Conservation (phyloP, 345 rosid species). For the Dimocarpus longan region DNA sequence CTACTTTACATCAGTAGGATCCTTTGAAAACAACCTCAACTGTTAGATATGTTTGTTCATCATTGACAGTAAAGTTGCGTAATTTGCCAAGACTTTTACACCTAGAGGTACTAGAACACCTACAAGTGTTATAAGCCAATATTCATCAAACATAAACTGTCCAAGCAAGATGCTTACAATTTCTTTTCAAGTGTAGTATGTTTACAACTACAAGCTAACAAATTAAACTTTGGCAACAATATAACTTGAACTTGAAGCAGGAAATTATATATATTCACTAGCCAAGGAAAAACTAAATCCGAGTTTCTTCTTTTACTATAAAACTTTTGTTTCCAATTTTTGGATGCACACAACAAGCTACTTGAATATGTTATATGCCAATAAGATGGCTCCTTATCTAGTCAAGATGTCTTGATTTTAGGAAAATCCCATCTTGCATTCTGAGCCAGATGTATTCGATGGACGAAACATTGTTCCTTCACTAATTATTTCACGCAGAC, state of each 20-base stretch:
- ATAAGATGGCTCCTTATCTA: neutral
- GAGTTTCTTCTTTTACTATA: neutral
- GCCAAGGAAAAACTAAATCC: neutral
- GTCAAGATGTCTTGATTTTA: neutral
- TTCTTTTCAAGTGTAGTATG: neutral
- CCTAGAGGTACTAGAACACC: neutral
- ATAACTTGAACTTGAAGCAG: conserved; percentile 9
- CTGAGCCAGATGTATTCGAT: too few relatives aligned
- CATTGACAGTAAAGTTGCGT: neutral
- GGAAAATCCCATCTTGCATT: too few relatives aligned
- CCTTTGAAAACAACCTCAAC: neutral
- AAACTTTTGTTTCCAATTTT: neutral
- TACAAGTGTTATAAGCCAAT: neutral
- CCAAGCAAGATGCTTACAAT: neutral
- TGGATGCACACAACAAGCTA: neutral
- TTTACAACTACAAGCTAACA: neutral
- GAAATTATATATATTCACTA: neutral
- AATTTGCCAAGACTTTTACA: neutral
- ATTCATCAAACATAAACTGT: neutral
- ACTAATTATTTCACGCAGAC: neutral
- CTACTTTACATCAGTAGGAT: neutral
- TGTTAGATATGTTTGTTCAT: neutral
- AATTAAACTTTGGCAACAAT: neutral
- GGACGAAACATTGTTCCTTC: neutral
- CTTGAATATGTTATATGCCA: neutral